Evolutionary conservation across 1,284 basidiomycete species (phyloP).

Genomic region (Pyrrhoderma noxium): DNA sequence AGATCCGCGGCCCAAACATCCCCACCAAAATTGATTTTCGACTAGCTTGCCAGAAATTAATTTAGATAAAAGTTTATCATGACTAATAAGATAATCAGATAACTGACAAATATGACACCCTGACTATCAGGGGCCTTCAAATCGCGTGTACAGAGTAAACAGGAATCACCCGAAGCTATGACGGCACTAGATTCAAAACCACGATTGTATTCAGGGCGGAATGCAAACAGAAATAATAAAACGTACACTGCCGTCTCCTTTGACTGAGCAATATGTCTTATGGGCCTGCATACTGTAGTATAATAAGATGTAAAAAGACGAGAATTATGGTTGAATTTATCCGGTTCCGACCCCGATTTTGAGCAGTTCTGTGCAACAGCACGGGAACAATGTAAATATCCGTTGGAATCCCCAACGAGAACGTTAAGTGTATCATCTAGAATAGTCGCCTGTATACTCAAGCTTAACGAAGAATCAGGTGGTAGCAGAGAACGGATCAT

Average conservation of each 20-base stretch:
- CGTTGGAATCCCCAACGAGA: conserved; percentile 8
- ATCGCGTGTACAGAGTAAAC: conserved; percentile 4
- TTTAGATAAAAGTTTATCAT: not conserved
- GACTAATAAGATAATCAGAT: no score
- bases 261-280: conserved; percentile 1
- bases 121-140: conserved; percentile 8
- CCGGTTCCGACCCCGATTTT: not conserved
- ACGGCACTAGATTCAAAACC: conserved; percentile 1
- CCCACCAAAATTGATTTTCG: not conserved
- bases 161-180: not conserved
- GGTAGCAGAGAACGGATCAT: not conserved
- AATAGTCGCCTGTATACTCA: conserved; percentile 1
- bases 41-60: not conserved
- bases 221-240: not conserved
- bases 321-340: conserved; percentile 11
- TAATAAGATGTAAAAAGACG: conserved; percentile 14
- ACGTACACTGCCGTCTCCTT: conserved; percentile 9
- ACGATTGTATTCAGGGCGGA: not conserved
- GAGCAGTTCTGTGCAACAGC: not conserved
- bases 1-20: conserved; percentile 56
- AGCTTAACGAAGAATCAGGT: not conserved
- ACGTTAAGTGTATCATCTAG: conserved; percentile 9
- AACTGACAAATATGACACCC: conserved; percentile 7
- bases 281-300: not conserved
- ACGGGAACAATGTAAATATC: conserved; percentile 4